These are phyloP conservation scores for Syzygium jambos DNA, from an alignment of 345 rosid genomes.

Conservation along the genomic window DNA sequence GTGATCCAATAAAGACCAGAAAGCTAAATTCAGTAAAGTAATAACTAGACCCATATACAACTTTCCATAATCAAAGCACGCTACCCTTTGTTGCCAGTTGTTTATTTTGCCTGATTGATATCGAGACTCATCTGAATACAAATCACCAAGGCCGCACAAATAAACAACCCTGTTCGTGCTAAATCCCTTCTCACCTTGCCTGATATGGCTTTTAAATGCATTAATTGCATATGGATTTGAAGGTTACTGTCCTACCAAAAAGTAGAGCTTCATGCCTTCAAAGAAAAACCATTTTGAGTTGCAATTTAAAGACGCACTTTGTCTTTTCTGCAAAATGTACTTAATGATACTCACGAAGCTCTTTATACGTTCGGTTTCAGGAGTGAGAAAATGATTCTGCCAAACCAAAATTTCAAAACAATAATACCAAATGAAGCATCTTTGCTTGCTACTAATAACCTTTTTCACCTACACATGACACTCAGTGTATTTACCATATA, in stretches of 20 bases:
- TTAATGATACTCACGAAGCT: not conserved
- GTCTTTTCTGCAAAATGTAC: not conserved
- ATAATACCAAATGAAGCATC: not conserved
- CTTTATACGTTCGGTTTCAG: not conserved
- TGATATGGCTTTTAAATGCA: constrained; percentile 3
- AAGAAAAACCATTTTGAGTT: not conserved
- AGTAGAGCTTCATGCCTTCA: not conserved
- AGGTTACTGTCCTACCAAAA: not conserved
- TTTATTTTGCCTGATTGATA: not conserved
- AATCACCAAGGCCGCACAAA: not conserved
- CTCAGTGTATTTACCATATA: not conserved
- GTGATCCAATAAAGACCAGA: not conserved
- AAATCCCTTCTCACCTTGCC: not conserved
- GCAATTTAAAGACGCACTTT: not conserved
- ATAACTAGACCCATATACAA: not conserved
- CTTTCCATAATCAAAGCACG: constrained; percentile 10
- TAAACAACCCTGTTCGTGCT: not conserved
- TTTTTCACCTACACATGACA: not conserved
- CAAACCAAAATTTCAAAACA: not conserved
- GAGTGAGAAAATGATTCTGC: not conserved
- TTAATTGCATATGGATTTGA: constrained; percentile 6
- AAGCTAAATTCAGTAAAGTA: not conserved
- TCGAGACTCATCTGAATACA: not conserved
- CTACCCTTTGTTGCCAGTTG: not conserved
- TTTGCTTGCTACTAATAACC: not conserved